phyloP scores from a whole-genome alignment of 345 rosid species.

The Combretum micranthum region DNA sequence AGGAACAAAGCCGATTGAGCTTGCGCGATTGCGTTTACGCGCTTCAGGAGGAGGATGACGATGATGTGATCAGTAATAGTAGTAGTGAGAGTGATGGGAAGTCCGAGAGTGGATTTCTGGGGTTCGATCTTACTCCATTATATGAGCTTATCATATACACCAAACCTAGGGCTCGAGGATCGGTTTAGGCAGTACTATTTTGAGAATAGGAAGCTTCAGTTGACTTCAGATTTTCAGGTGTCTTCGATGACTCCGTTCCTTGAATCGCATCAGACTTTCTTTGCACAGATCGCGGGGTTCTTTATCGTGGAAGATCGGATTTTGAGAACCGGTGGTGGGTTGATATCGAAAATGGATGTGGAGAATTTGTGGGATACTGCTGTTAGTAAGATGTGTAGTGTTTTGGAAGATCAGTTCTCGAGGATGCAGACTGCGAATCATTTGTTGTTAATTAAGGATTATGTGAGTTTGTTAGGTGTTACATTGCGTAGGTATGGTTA shows the following conservation, averaged over 20 bases:
- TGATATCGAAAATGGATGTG: constrained; percentile 78
- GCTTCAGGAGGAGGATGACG: constrained; percentile 78
- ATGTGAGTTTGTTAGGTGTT: constrained; percentile 93
- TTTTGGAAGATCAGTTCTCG: constrained; percentile 94
- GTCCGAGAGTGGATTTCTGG: constrained; percentile 39
- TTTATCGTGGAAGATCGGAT: constrained; percentile 87
- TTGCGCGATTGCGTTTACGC: constrained; percentile 83
- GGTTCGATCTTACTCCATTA: constrained; percentile 79
- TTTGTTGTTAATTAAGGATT: constrained; percentile 85
- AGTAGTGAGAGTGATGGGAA: constrained; percentile 42
- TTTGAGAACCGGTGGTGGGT: constrained; percentile 83
- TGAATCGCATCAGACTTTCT: constrained; percentile 95
- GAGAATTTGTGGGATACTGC: constrained; percentile 96
- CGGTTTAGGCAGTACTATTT: constrained; percentile 81
- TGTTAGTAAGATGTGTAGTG: constrained; percentile 91
- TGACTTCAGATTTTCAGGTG: constrained; percentile 95
- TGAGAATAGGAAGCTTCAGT: constrained; percentile 87
- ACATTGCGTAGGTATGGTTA: constrained; percentile 84
- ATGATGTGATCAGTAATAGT: constrained; percentile 27
- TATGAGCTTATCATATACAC: constrained; percentile 88
- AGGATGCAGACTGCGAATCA: constrained; percentile 99
- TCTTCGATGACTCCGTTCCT: constrained; percentile 95
- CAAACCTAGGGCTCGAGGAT: constrained; percentile 86
- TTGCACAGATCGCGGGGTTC: constrained; percentile 95
- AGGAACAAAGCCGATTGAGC: constrained; percentile 90